These are phyloP conservation scores for Fraxinus nigra DNA, from an alignment of 305 asterid species.

Conservation along the genomic window DNA sequence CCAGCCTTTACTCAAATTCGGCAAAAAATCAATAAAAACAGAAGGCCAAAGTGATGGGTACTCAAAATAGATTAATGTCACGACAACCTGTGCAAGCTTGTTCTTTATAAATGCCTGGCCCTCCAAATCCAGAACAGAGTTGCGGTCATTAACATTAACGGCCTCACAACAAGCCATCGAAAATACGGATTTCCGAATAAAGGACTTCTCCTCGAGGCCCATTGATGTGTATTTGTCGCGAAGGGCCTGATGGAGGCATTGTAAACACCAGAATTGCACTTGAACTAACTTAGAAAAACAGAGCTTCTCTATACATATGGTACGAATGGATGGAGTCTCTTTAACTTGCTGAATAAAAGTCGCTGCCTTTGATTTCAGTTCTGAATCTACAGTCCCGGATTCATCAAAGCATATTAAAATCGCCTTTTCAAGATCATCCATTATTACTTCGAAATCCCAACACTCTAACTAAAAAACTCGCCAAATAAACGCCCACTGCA, in stretches of 20 bases:
- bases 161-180: conserved; percentile 41
- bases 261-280: conserved; percentile 97
- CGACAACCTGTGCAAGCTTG: conserved; percentile 91
- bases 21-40: conserved; percentile 72
- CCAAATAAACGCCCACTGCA: conserved; percentile 16
- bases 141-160: conserved; percentile 27
- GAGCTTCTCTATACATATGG: conserved; percentile 68
- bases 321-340: conserved; percentile 67
- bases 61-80: conserved; percentile 70
- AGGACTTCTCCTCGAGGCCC: conserved; percentile 41
- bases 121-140: conserved; percentile 40
- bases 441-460: conserved; percentile 42
- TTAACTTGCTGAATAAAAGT: conserved; percentile 68
- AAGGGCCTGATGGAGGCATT: conserved; percentile 53
- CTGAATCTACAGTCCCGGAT: conserved; percentile 61
- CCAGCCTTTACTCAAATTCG: conserved; percentile 62
- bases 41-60: conserved; percentile 84
- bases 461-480: conserved; percentile 25
- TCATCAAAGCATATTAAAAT: conserved; percentile 84
- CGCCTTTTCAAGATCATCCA: conserved; percentile 97
- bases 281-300: conserved; percentile 58
- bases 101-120: conserved; percentile 78
- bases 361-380: conserved; percentile 69
- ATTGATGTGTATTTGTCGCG: conserved; percentile 36
- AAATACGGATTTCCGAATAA: conserved; percentile 45